Evolutionary conservation across 495 filamentous ascomycete species (phyloP).

Genomic region (Tuber melanosporum): DNA sequence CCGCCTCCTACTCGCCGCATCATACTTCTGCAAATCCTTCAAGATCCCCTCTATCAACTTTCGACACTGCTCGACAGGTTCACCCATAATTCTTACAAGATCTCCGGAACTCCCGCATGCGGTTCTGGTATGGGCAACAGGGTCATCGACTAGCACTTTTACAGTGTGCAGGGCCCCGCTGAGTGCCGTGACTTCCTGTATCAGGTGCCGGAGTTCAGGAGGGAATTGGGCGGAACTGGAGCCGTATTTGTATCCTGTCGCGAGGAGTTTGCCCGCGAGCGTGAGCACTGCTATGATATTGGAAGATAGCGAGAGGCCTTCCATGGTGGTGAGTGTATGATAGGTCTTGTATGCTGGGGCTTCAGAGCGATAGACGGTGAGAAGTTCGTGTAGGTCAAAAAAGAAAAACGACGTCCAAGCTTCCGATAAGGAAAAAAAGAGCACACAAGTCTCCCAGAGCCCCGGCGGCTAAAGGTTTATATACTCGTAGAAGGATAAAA

Average conservation of each 20-base stretch:
- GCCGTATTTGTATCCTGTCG: constrained; percentile 16
- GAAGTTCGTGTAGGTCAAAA: background rate
- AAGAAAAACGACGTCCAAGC: background rate
- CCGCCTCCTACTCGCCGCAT: constrained; percentile 3
- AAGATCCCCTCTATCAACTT: background rate
- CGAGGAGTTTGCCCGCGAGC: constrained; percentile 1
- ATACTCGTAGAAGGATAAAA: no score
- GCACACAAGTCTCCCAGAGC: background rate
- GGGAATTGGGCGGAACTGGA: constrained; percentile 10
- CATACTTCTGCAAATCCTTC: background rate
- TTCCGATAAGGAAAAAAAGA: background rate
- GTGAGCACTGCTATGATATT: constrained; percentile 9
- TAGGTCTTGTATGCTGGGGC: background rate
- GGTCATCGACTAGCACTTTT: background rate
- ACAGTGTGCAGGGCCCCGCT: constrained; percentile 11
- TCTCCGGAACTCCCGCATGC: background rate
- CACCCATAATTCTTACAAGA: background rate
- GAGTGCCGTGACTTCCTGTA: constrained; percentile 7
- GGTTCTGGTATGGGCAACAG: background rate
- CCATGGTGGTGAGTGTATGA: constrained; percentile 1
- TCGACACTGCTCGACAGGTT: constrained; percentile 6
- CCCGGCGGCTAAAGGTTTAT: background rate
- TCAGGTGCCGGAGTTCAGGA: background rate
- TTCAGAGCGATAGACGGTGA: background rate
- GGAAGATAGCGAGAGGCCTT: constrained; percentile 12